Conservation (phyloP, 164 flowering plant species). For the Magnolia sinica region DNA sequence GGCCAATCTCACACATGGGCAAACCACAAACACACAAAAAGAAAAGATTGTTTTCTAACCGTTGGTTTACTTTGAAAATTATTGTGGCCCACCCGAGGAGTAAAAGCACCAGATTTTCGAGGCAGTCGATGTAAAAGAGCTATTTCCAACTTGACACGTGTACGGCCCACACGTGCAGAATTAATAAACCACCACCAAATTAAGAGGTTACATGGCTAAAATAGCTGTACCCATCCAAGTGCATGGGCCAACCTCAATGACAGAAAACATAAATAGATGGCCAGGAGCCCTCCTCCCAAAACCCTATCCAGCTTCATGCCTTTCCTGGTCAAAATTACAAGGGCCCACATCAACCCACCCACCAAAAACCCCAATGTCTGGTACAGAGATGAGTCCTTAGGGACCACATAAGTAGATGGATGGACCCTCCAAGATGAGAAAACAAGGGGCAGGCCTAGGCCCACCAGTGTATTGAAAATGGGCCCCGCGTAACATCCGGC, state of each 20-base stretch:
- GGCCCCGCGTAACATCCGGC: slow-evolving; percentile 55
- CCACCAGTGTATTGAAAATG: slow-evolving; percentile 48
- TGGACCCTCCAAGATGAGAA: slow-evolving; percentile 33
- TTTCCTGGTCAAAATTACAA: slow-evolving; percentile 31
- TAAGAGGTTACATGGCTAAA: background rate
- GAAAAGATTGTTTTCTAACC: no score
- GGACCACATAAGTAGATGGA: slow-evolving; percentile 29
- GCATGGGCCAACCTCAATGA: slow-evolving; percentile 12
- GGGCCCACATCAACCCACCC: slow-evolving; percentile 42
- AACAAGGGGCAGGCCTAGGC: slow-evolving; percentile 44
- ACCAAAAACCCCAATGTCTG: slow-evolving; percentile 35
- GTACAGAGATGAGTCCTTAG: slow-evolving; percentile 30
- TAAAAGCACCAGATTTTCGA: no score
- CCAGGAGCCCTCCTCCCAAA: slow-evolving; percentile 45
- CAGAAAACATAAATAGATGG: slow-evolving; percentile 32
- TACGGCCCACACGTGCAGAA: no score
- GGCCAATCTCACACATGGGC: no score
- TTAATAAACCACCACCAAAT: background rate
- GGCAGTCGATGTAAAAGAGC: no score
- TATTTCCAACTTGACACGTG: no score
- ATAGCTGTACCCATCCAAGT: slow-evolving; percentile 8
- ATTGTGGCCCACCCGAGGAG: no score
- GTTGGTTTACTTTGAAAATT: no score
- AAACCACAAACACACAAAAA: no score
- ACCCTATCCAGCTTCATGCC: slow-evolving; percentile 38